Percentiles rank a stretch among this genome's conserved stretches.
These are phyloP conservation scores for Talaromyces adpressus DNA, from an alignment of 495 filamentous ascomycete species.

Conservation along the genomic window DNA sequence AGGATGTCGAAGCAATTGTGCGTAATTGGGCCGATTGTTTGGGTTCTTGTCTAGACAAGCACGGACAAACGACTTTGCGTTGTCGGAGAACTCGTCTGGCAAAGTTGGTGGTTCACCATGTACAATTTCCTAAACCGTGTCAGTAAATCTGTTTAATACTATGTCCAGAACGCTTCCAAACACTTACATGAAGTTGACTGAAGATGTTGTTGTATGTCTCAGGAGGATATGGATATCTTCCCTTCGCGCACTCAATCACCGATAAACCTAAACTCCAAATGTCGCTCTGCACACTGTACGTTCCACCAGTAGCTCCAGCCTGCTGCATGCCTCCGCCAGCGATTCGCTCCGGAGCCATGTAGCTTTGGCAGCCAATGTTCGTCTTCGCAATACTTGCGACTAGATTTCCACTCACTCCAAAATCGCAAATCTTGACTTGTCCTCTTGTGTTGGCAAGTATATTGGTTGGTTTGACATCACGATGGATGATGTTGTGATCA, in stretches of 20 bases:
- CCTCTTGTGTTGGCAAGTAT: constrained; percentile 86
- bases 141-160: constrained; percentile 3
- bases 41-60: constrained; percentile 91
- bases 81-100: constrained; percentile 71
- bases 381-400: constrained; percentile 98
- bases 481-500: constrained; percentile 98
- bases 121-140: constrained; percentile 73
- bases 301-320: constrained; percentile 61
- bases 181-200: constrained; percentile 89
- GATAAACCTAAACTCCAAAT: constrained; percentile 95
- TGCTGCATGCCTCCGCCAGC: constrained; percentile 76
- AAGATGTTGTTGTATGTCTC: constrained; percentile 99
- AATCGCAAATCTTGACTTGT: constrained; percentile 97
- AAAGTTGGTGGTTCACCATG: constrained; percentile 89
- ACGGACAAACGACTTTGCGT: constrained; percentile 78
- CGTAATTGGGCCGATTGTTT: constrained; percentile 81
- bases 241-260: constrained; percentile 95
- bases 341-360: constrained; percentile 98
- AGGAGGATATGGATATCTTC: constrained; percentile 92
- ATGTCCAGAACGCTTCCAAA: not conserved
- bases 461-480: constrained; percentile 98
- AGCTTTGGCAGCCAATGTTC: constrained; percentile 98
- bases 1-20: constrained; percentile 77
- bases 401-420: constrained; percentile 93
- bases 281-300: constrained; percentile 96